Conservation (phyloP, 441 rosid species). For the Breynia disticha region DNA sequence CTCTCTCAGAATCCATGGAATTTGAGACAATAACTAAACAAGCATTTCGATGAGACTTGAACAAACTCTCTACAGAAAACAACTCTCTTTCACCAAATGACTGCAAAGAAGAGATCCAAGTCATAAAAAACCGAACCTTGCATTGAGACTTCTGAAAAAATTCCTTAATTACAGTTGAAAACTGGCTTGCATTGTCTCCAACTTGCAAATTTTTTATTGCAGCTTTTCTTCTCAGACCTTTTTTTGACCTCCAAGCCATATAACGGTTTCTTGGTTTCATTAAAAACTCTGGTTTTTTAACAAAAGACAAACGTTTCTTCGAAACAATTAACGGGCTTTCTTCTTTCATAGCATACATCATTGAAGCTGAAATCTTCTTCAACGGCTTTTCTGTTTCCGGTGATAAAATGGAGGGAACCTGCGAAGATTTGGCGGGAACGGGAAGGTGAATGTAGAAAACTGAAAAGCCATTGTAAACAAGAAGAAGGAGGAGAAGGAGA, state of each 20-base stretch:
- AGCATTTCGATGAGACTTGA: constrained; percentile 43
- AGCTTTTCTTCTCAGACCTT: constrained; percentile 5
- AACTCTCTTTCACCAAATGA: constrained; percentile 53
- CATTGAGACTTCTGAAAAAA: constrained; percentile 46
- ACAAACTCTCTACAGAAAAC: constrained; percentile 50
- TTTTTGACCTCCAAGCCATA: constrained; percentile 15
- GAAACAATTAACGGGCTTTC: constrained; percentile 23
- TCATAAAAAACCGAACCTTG: constrained; percentile 65
- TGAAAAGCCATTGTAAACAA: constrained; percentile 53
- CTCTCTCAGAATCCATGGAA: constrained; percentile 51
- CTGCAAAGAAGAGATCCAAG: constrained; percentile 69
- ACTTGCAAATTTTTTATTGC: constrained; percentile 13
- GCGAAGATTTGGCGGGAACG: constrained; percentile 27
- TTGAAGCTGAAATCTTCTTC: constrained; percentile 17
- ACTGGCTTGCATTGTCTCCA: constrained; percentile 27
- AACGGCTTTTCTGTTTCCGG: constrained; percentile 24
- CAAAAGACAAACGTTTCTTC: constrained; percentile 24
- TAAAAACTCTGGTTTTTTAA: constrained; percentile 25
- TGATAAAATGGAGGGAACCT: constrained; percentile 18
- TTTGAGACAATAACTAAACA: constrained; percentile 62
- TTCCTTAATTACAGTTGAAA: constrained; percentile 27
- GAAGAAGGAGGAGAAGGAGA: constrained; percentile 45
- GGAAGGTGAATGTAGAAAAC: constrained; percentile 53
- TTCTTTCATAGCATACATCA: constrained; percentile 47
- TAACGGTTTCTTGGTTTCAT: constrained; percentile 12